Base-by-base conservation (phyloP, 345 rosid genomes). In the Corymbia maculata region DNA sequence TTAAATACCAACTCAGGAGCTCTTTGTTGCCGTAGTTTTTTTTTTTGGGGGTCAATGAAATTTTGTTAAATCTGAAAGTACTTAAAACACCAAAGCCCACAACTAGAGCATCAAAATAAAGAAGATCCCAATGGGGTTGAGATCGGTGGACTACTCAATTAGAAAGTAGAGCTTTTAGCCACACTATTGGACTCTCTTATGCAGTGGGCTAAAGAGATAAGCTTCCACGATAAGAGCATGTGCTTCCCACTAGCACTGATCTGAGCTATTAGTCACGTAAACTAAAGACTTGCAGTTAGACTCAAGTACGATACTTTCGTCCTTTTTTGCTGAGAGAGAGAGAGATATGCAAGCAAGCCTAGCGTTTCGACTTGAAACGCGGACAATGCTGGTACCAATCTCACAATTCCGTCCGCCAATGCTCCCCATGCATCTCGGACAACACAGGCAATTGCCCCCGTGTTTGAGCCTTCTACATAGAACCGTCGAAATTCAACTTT, bases 1-100 rank as follows among this genome's bases (percentile, higher is more conserved):
- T 94, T 47, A 95, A 94, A 68, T 95, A 94, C 98, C 96, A 94
- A 88, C 96, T 94, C 88, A 94, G 79, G 22, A 17, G 55, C 55
- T 52, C 22, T 17, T 52, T 17, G 57, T 17, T 52, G 55, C 0
- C n/a, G n/a, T 53, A 53, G 0, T 17, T 52, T 52, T 52, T 17
- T 6, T 52, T 17, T 53, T 53, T 52, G 6, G 15, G 0, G 24
- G 17, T 24, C 17, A 7, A 53, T 9, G 19, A 53, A 53, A 53
- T 24, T 17, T 79, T 10, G 13, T 75, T 44, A 14, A 75, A 13
- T 22, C 9, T 6, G 5, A 51, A 6, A 87, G 55, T 42, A 68
- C 79, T 68, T 32, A 13, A 68, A 68, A 15, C 22, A 9, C 22
- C 44, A 66, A 7, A 8, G 79, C 42, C 44, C 75, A 14, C 36